A percentile compares a stretch with the other conserved stretches of the same genome.
Evolutionary conservation across 2,329 filamentous ascomycete species (phyloP).

Genomic region (Arthrobotrys sinensis): DNA sequence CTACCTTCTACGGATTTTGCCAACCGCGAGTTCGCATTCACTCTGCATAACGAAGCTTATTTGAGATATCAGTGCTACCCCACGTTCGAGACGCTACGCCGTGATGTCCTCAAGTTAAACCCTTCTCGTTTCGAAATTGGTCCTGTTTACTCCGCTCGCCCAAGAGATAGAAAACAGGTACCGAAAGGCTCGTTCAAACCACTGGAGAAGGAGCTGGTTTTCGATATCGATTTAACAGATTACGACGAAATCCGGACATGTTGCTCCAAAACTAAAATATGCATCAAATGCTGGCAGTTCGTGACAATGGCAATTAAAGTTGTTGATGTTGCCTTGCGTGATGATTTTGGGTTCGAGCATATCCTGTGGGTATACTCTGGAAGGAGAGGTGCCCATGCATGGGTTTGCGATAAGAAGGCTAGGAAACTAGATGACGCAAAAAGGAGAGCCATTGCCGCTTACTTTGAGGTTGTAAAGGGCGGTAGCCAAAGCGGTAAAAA

Average conservation of each 20-base stretch:
- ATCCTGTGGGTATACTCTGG: constrained; percentile 99
- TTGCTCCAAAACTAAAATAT: constrained; percentile 94
- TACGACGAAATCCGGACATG: constrained; percentile 98
- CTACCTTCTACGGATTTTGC: constrained; percentile 88
- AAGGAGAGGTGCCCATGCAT: constrained; percentile 94
- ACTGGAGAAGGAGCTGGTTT: constrained; percentile 92
- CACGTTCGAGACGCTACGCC: constrained; percentile 81
- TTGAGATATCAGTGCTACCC: constrained; percentile 89
- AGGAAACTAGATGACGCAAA: constrained; percentile 87
- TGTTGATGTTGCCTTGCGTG: constrained; percentile 85
- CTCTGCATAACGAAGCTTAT: constrained; percentile 91
- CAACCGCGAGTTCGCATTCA: constrained; percentile 96
- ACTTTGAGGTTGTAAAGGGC: constrained; percentile 90
- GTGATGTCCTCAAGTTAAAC: constrained; percentile 88
- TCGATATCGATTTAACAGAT: constrained; percentile 99
- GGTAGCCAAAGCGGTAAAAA: constrained; percentile 88
- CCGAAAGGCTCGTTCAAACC: constrained; percentile 88
- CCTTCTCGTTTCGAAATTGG: constrained; percentile 98
- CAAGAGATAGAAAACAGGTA: constrained; percentile 90
- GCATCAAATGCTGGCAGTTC: constrained; percentile 94
- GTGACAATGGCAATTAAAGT: constrained; percentile 98
- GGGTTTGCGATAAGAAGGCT: constrained; percentile 94
- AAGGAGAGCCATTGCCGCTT: constrained; percentile 86
- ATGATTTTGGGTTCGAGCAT: constrained; percentile 97
- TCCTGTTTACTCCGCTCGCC: constrained; percentile 95